Evolutionary conservation across 208 protist genomes (phyloP), one percentile per base, ranked within the genome.

Genomic region (Acanthamoeba culbertsoni): DNA sequence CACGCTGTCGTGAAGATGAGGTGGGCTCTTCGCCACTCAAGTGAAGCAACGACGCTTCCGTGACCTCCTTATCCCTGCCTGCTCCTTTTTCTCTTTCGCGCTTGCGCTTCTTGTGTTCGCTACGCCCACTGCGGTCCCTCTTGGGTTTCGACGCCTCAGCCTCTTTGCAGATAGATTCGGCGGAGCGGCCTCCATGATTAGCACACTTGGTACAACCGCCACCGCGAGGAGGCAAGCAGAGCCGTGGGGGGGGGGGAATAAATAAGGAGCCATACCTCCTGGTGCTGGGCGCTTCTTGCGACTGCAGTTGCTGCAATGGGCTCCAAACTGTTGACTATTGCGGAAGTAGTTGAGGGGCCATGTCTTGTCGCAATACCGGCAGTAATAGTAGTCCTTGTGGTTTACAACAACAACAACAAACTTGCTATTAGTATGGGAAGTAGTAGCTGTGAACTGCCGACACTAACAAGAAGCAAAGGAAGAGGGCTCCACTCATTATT

Each of bases 281-380:
- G 37, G 71, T 1, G 71, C 20, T 18, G 71, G 71, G 0, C 71
- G 71, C 45, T 82, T 90, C 73, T 96, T 96, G 91, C 95, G 93
- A 2, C 91, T 94, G 82, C 95, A 96, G 68, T 96, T 96, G 71
- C 84, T 93, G 42, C 95, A 96, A 35, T 96, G 95, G 33, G 95
- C 95, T 57, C 95, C 95, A 77, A 96, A 96, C 94, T 96, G 95
- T 63, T 96, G 95, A 16, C 68, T 91, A 42, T 96, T 96, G 40
- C 88, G 92, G 68, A 96, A 96, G n/a, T 84, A 73, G 46, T 86
- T 92, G 65, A 79, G 68, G 6, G 95, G 93, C 95, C 95, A 96
- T 31, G 92, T 92, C 92, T 84, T 96, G 18, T 94, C 79, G 53
- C 95, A 96, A 62, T 95, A 96, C 51, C 88, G 75, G 86, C 95